These are phyloP conservation scores for Neobulgaria alba DNA, from an alignment of 2,329 filamentous ascomycete genomes.

Conservation along the genomic window DNA sequence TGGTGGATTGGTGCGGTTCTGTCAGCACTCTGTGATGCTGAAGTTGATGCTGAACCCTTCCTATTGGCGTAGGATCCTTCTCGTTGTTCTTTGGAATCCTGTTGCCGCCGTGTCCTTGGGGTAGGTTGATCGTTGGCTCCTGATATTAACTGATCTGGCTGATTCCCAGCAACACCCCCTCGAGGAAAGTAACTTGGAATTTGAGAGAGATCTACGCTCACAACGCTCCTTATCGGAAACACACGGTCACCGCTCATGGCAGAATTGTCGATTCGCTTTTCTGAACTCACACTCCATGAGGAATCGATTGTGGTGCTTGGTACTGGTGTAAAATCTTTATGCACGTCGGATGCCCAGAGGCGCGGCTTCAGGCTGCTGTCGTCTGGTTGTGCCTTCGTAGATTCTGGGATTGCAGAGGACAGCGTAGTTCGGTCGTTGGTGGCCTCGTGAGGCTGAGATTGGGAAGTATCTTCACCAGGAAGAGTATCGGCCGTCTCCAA, in stretches of 20 bases:
- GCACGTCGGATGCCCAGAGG: conserved; percentile 7
- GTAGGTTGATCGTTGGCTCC: not conserved
- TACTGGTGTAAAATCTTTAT: conserved; percentile 2
- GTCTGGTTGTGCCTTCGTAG: too few species aligned
- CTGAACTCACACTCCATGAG: conserved; percentile 15
- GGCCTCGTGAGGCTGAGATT: too few species aligned
- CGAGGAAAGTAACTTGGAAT: conserved; percentile 19
- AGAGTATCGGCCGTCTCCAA: too few species aligned
- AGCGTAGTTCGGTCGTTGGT: too few species aligned
- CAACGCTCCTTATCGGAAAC: conserved; percentile 25
- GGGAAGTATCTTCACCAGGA: too few species aligned
- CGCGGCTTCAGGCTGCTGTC: conserved; percentile 5
- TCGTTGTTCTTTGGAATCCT: too few species aligned
- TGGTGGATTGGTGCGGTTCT: conserved; percentile 9
- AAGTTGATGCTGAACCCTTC: conserved; percentile 11
- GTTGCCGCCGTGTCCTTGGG: not conserved
- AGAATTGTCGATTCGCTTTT: conserved; percentile 15
- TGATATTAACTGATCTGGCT: conserved; percentile 3
- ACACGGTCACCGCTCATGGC: conserved; percentile 22
- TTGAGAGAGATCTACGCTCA: conserved; percentile 22
- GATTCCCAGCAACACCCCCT: not conserved
- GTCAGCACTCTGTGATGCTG: conserved; percentile 7
- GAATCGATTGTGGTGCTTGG: conserved; percentile 5
- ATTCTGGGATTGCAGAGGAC: too few species aligned
- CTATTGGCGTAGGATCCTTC: conserved; percentile 4